These are phyloP conservation scores for Hamamelis virginiana DNA, from an alignment of 164 flowering plant genomes.

Conservation along the genomic window DNA sequence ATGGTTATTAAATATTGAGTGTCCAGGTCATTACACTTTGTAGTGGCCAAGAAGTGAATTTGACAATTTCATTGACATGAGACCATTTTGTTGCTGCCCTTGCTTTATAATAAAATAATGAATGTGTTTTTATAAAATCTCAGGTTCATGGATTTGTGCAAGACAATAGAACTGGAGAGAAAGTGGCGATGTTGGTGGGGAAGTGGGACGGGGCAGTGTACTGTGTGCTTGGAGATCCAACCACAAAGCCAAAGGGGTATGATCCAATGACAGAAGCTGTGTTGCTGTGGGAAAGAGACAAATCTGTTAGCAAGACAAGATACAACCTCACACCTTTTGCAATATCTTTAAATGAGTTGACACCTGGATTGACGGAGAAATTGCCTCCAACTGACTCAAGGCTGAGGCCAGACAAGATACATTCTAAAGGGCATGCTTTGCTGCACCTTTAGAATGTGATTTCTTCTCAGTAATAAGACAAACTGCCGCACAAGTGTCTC, in stretches of 20 bases:
- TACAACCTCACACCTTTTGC: conserved; percentile 97
- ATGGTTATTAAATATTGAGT: too few relatives aligned
- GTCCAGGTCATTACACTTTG: neutral
- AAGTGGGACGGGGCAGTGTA: conserved; percentile 99
- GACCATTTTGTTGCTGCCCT: neutral
- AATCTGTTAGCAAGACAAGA: conserved; percentile 69
- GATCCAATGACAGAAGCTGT: conserved; percentile 98
- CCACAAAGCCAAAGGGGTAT: conserved; percentile 87
- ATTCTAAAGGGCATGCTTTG: too few relatives aligned
- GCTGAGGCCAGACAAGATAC: conserved; percentile 92
- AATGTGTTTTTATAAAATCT: conserved; percentile 10
- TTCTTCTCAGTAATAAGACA: too few relatives aligned
- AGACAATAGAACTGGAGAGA: conserved; percentile 90
- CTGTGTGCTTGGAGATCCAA: conserved; percentile 94
- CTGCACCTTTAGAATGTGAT: too few relatives aligned
- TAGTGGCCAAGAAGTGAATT: neutral
- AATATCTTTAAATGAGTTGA: conserved; percentile 86
- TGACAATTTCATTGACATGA: neutral
- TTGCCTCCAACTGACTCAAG: conserved; percentile 98
- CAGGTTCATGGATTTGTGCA: conserved; percentile 99
- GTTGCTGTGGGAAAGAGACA: conserved; percentile 92
- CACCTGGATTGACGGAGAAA: conserved; percentile 64
- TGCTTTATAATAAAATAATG: neutral
- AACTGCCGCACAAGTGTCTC: too few relatives aligned
- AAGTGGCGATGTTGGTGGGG: conserved; percentile 90